A percentile compares a stretch with the other conserved stretches of the same genome.
Conservation (phyloP, 768 basidiomycete genomes). For the Pleurotus citrinopileatus region DNA sequence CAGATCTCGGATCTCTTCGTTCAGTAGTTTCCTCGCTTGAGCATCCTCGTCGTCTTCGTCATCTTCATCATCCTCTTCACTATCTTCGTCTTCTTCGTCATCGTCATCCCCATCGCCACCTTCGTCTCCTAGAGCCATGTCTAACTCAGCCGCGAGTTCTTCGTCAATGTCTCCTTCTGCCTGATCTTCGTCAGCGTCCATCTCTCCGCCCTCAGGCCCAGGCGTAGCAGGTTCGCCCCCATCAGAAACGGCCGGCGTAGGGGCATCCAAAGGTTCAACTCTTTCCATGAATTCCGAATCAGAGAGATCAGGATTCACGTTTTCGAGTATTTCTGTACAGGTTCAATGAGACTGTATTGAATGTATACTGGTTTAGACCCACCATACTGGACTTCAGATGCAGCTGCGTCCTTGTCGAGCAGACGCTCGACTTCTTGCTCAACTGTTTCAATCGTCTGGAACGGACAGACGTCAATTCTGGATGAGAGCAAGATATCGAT, state of each 20-base stretch:
- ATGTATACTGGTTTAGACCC: slow-evolving; percentile 15
- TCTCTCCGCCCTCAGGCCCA: slow-evolving; percentile 53
- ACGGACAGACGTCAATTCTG: not conserved
- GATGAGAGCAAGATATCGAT: not conserved
- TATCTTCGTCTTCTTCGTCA: slow-evolving; percentile 62
- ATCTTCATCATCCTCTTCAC: slow-evolving; percentile 72
- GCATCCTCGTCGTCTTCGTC: slow-evolving; percentile 82
- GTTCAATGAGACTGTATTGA: not conserved
- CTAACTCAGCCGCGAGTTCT: slow-evolving; percentile 85
- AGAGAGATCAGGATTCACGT: slow-evolving; percentile 87
- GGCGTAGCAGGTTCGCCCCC: slow-evolving; percentile 61
- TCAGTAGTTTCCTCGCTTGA: slow-evolving; percentile 76
- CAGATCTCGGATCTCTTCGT: slow-evolving; percentile 87
- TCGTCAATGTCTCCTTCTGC: slow-evolving; percentile 84
- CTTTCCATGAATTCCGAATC: slow-evolving; percentile 85
- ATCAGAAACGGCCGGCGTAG: slow-evolving; percentile 71
- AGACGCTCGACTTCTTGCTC: slow-evolving; percentile 91
- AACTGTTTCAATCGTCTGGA: slow-evolving; percentile 91
- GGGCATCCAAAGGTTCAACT: slow-evolving; percentile 62
- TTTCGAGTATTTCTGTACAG: slow-evolving; percentile 72
- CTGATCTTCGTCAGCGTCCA: slow-evolving; percentile 54
- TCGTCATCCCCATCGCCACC: slow-evolving; percentile 58
- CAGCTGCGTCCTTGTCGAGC: slow-evolving; percentile 74
- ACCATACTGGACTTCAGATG: slow-evolving; percentile 79
- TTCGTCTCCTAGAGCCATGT: slow-evolving; percentile 74